Base-by-base conservation (phyloP, 2,329 filamentous ascomycete species). In the Didymella segeticola region DNA sequence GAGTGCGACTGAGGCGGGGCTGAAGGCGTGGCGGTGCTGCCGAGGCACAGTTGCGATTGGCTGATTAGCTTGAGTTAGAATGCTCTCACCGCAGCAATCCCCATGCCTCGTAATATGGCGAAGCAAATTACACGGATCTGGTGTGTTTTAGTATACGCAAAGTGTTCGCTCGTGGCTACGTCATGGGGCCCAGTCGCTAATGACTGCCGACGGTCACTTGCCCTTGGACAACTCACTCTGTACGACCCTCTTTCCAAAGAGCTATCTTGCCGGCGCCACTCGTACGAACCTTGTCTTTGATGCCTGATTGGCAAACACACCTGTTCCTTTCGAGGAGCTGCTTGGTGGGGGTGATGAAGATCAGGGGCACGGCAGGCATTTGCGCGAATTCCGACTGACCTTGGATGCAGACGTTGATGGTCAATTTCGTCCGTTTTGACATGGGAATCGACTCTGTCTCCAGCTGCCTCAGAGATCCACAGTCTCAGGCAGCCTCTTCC, bases 11-110 rank as follows among this genome's bases (percentile, higher is more conserved):
- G 45, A 39, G 19, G 46, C 17, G 48, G 31, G 50, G 43, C 49
- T 47, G 43, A 37, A 33, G 17, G 3, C 27, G 43, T 54, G 51
- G 51, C 51, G 39, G 45, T 49, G 51, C 45, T 23, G 9, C 27
- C 31, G 17, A 47, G 30, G 27, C n/a, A 25, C 6, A 14, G 20
- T 38, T 45, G 34, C 15, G 39, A 49, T 54, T 54, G 29, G 45
- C 20, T 11, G 9, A 1, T 4, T 4, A 26, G 14, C 8, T 23
- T 27, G 34, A 17, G 3, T 7, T 14, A 22, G 12, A 22, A 8
- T 20, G 12, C n/a, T 14, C 23, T 30, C 37, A 43, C 11, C n/a
- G 31, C 37, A 27, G 22, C 38, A 38, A 38, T 20, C 27, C 11
- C 37, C 39, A 25, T 43, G 17, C 15, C 17, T 20, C 7, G 17